Evolutionary conservation across 306 rosid species (phyloP), one percentile per base, ranked within the genome.

Genomic region (Carpinus fangiana): DNA sequence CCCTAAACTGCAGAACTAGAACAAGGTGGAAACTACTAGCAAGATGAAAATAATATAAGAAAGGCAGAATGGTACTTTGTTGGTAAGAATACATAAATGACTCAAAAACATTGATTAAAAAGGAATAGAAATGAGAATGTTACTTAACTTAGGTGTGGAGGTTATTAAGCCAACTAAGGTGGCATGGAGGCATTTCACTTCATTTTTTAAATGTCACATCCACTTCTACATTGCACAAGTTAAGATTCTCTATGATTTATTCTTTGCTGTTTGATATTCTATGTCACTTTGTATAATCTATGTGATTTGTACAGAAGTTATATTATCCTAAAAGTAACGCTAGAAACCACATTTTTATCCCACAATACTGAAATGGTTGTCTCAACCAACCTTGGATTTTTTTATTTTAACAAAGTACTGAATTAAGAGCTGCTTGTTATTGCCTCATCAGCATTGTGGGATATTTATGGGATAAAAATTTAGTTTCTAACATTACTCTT

Each of bases 201-300:
- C 10, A 4, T 28, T 61, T 28, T 13, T 61, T 5, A 61, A 61
- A 61, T 41, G 6, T 61, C 68, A 26, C 1, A 8, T 6, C 17
- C 36, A 61, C 41, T 61, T 16, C 38, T 61, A 61, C 9, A 61
- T 17, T 61, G 67, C 26, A 61, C 67, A 61, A 61, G 41, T 13
- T 7, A 57, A 10, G 34, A 21, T 57, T 57, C 21, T 21, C 31
- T 20, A 20, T 10, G 34, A 57, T 20, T 57, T 17, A 57, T 20
- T 26, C 64, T 57, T 57, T 57, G 34, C 21, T 34, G 70, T 34
- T 64, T 62, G 69, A 28, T 62, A 28, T 62, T 62, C 56, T 78
- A 78, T 54, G 8, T 56, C 62, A 9, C n/a, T n/a, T n/a, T n/a
- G 11, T 8, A 4, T 16, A 54, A 56, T 20, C 62, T 56, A 10